Evolutionary conservation across 1,284 basidiomycete species (phyloP), one percentile per base, ranked within the genome.

Genomic region (Puccinia horiana): DNA sequence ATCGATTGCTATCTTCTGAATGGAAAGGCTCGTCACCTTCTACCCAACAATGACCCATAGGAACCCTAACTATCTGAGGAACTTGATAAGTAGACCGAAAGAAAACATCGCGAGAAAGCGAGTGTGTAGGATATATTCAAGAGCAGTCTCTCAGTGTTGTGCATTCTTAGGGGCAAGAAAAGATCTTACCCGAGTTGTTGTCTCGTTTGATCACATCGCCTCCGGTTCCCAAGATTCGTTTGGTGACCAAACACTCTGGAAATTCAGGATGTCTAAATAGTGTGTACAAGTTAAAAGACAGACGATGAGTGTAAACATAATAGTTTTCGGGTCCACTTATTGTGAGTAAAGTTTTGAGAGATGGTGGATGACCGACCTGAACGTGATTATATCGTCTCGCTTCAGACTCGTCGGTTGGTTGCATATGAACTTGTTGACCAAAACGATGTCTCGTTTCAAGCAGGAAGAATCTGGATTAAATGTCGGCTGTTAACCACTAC

Each of bases 1-100:
- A 89, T 1, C 87, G 88, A 76, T 89, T 88, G 32, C 87, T 88
- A 84, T 90, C 89, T 47, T 87, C 75, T 2, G 88, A 87, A 52
- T 88, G 87, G 81, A 87, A 88, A 40, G 85, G 86, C 44, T 88
- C 88, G 85, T 90, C 90, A 18, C 90, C 90, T 85, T 90, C 90
- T 70, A 90, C 87, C 89, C 89, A 90, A 58, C 88, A 88, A 72
- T 86, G 85, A 20, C 85, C 84, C 8, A 83, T 83, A 0, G 86
- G 86, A 54, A 79, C 69, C 35, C 67, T 40, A 29, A 82, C 52
- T 20, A 70, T 40, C 20, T 18, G 37, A 8, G 63, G 37, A 37
- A 35, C 63, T 72, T 72, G 14, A n/a, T 23, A 5, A n/a, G 42
- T 29, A 49, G 35, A 11, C 6, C 29, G 26, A 29, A 44, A 37